These are phyloP conservation scores for Emericellopsis cladophorae DNA, from an alignment of 2,329 filamentous ascomycete genomes.

Conservation along the genomic window DNA sequence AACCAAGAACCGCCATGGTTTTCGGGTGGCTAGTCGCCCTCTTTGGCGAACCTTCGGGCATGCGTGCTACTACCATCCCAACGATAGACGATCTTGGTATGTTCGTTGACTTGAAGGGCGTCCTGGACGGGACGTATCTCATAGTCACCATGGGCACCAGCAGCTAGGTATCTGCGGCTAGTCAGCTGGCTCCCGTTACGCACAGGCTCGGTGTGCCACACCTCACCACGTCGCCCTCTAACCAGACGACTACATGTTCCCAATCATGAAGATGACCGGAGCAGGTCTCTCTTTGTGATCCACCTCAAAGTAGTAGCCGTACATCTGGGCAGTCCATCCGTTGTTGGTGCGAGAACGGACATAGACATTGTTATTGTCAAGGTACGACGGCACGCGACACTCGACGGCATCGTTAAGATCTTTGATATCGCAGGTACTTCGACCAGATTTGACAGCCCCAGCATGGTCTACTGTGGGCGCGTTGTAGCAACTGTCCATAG, in stretches of 20 bases:
- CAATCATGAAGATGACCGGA: conserved; percentile 13
- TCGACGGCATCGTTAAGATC: conserved; percentile 10
- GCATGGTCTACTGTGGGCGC: conserved; percentile 17
- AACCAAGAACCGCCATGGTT: conserved; percentile 18
- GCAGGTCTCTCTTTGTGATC: conserved; percentile 5
- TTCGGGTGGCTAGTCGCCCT: conserved; percentile 10
- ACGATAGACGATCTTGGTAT: conserved; percentile 21
- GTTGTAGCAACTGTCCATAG: conserved; percentile 23
- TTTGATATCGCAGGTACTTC: conserved; percentile 5
- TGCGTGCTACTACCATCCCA: conserved; percentile 19
- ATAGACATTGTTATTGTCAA: conserved; percentile 13
- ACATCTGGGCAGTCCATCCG: conserved; percentile 17
- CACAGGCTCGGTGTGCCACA: conserved; percentile 13
- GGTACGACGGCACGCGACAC: conserved; percentile 17
- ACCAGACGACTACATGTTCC: conserved; percentile 11
- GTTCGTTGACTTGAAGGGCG: conserved; percentile 14
- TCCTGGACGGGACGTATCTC: conserved; percentile 8
- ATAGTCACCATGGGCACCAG: conserved; percentile 17
- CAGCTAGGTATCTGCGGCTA: conserved; percentile 10
- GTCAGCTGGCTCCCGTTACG: conserved; percentile 4
- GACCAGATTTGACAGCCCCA: conserved; percentile 15
- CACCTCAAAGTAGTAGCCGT: conserved; percentile 12
- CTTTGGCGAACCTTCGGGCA: conserved; percentile 14
- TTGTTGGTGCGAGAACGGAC: conserved; percentile 10
- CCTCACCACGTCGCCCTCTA: conserved; percentile 1